Conservation (phyloP, 163 green algal species). For the Scenedesmus sp. region DNA sequence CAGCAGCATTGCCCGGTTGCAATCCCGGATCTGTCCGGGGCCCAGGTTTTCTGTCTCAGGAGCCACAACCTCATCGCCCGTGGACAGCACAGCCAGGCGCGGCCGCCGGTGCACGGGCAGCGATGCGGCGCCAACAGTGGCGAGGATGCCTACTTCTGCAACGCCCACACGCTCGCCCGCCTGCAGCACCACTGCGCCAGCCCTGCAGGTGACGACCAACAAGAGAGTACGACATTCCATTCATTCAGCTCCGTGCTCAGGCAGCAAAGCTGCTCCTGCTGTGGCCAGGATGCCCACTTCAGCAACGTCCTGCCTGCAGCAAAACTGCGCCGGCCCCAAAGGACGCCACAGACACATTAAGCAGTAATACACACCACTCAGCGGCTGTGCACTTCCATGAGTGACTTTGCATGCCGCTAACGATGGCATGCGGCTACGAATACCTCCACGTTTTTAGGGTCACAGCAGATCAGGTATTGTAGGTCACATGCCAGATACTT, state of each 20-base stretch:
- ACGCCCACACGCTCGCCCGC: conserved; percentile 74
- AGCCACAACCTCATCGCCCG: conserved; percentile 95
- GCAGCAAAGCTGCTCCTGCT: conserved; percentile 78
- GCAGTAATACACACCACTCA: too few relatives aligned
- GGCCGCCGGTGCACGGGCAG: conserved; percentile 67
- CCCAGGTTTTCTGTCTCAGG: conserved; percentile 65
- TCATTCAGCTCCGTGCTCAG: conserved; percentile 60
- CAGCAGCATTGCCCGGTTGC: conserved; percentile 95
- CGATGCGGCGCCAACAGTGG: conserved; percentile 83
- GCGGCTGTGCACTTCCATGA: too few relatives aligned
- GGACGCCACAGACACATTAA: too few relatives aligned
- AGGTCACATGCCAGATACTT: background rate
- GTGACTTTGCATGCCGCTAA: too few relatives aligned
- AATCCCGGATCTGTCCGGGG: conserved; percentile 91
- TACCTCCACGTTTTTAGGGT: too few relatives aligned
- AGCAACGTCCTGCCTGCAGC: conserved; percentile 71
- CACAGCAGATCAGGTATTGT: too few relatives aligned
- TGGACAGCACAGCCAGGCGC: conserved; percentile 90
- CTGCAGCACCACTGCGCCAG: conserved; percentile 78
- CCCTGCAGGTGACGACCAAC: conserved; percentile 1
- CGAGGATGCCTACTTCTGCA: conserved; percentile 91
- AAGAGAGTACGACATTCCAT: too few relatives aligned
- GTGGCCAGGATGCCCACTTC: conserved; percentile 93
- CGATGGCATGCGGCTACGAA: too few relatives aligned
- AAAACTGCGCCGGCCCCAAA: conserved; percentile 77